Evolutionary conservation across 495 filamentous ascomycete genomes (phyloP).

Genomic region (Aspergillus panamensis): DNA sequence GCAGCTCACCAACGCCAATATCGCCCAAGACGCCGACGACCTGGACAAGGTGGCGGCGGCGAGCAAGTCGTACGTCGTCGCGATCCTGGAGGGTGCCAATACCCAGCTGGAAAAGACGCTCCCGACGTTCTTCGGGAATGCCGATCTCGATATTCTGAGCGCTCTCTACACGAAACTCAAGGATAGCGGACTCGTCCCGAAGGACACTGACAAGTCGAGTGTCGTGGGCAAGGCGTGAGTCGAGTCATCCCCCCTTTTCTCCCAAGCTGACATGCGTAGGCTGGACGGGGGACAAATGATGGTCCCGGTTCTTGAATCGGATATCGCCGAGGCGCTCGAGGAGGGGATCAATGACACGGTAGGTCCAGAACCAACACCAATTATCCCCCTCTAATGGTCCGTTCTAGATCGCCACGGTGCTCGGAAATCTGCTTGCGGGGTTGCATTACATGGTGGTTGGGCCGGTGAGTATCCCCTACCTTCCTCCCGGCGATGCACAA

Average conservation of each 20-base stretch:
- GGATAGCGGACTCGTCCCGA: not conserved
- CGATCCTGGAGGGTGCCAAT: not conserved
- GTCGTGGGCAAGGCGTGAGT: not conserved
- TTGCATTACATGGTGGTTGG: slow-evolving; percentile 1
- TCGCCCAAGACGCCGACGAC: not conserved
- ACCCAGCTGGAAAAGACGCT: not conserved
- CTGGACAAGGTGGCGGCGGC: slow-evolving; percentile 1
- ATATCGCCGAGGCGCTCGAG: not conserved
- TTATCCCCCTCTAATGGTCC: not conserved
- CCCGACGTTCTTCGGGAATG: not conserved
- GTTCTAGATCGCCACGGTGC: not conserved
- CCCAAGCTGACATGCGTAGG: not conserved
- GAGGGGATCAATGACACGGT: not conserved
- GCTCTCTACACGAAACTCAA: not conserved
- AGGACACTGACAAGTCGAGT: not conserved
- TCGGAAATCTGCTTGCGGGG: not conserved
- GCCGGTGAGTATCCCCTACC: not conserved
- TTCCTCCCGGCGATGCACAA: not conserved
- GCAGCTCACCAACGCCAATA: not conserved
- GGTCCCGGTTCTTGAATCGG: not conserved
- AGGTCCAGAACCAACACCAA: not conserved
- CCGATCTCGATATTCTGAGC: not conserved
- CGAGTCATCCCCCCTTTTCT: too few species aligned
- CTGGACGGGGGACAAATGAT: not conserved
- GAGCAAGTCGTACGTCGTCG: not conserved